phyloP scores from a whole-genome alignment of 2,329 filamentous ascomycete genomes.

The Stagonosporopsis rhizophila region DNA sequence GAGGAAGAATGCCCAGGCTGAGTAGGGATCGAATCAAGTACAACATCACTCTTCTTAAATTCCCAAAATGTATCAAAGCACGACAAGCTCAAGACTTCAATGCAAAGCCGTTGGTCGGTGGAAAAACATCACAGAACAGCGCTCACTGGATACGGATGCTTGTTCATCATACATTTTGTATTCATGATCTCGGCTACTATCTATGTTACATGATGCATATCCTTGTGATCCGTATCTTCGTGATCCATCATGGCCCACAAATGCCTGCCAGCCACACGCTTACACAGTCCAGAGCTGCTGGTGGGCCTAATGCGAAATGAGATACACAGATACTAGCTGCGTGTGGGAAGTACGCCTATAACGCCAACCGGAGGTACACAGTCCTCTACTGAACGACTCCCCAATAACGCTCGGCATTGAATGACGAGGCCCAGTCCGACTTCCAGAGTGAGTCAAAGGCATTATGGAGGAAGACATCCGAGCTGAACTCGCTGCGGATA shows the following conservation, averaged over 20 bases:
- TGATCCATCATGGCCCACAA: conserved; percentile 35
- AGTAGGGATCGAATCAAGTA: conserved; percentile 16
- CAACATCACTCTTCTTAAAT: no score
- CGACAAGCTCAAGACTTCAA: no score
- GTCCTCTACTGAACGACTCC: conserved; percentile 53
- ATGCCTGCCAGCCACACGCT: conserved; percentile 25
- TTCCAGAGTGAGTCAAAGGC: conserved; percentile 86
- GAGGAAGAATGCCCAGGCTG: conserved; percentile 61
- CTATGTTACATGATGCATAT: conserved; percentile 43
- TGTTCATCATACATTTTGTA: conserved; percentile 1
- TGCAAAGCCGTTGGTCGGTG: neutral
- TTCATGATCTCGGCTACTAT: conserved; percentile 23
- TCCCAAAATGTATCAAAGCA: no score
- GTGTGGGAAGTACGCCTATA: conserved; percentile 6
- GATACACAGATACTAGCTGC: conserved; percentile 23
- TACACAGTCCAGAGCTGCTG: conserved; percentile 24
- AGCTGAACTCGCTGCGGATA: conserved; percentile 66
- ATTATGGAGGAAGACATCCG: conserved; percentile 74
- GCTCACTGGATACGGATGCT: neutral
- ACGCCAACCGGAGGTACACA: neutral
- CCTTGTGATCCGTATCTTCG: conserved; percentile 25
- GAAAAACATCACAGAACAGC: neutral
- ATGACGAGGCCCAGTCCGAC: conserved; percentile 65
- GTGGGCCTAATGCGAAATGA: conserved; percentile 22
- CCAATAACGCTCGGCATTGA: conserved; percentile 79